Evolutionary conservation across 129 eudicot genomes (phyloP), one percentile per base, ranked within the genome.

Genomic region (Ambrosia trifida): DNA sequence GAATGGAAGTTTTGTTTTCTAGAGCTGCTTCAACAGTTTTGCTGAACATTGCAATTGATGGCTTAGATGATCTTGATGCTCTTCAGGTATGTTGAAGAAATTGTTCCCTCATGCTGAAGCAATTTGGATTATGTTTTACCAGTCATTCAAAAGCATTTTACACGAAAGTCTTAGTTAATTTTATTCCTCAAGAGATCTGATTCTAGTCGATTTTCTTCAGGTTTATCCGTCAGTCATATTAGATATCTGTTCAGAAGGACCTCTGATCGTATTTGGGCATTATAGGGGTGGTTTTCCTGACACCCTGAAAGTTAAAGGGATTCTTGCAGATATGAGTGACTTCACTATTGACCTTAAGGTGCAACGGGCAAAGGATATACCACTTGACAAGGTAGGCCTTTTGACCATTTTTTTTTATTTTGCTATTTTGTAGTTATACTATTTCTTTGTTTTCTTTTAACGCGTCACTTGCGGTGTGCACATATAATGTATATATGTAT

Each of bases 241-340:
- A 2, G 96, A 88, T 77, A 83, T 91, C 76, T 81, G 82, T 53
- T 86, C 86, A 2, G 83, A 86, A 78, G 72, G 86, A 63, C 87
- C 94, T 44, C 70, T 91, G 79, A 71, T 85, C 7, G 12, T 91
- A 69, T 84, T 85, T 6, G 98, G 98, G 49, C 82, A 84, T 78
- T 91, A 88, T 68, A 83, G 40, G 20, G 98, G 98, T 32, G 83
- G 78, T 51, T 88, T 91, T 69, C 94, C 98, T 0, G 84, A 83
- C 16, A 87, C 69, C 7, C 76, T 89, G 60, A 78, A 79, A 74
- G 87, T 72, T 47, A 81, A 50, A 62, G 98, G 91, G 7, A 47
- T 77, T 52, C 68, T 77, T 44, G 77, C 86, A 50, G 89, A 86
- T 65, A 80, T 69, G 87, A 81, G 81, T 70, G 57, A 72, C 36